Conservation (phyloP, 2,329 filamentous ascomycete genomes). For the Daldinia sp. region DNA sequence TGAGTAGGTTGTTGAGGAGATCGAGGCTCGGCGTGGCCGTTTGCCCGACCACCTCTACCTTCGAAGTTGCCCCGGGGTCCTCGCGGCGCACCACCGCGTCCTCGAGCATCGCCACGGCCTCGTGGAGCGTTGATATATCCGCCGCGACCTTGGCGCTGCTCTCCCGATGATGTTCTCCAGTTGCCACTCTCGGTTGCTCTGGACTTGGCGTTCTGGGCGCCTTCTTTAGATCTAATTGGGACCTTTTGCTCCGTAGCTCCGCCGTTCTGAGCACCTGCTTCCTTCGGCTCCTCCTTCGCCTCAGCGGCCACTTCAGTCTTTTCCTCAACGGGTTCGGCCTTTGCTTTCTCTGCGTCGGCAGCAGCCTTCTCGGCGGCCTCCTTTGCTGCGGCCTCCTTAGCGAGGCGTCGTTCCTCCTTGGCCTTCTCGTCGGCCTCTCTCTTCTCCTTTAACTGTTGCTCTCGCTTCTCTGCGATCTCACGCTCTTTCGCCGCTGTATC, state of each 20-base stretch:
- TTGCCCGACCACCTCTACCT: slow-evolving; percentile 57
- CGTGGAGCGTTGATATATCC: slow-evolving; percentile 47
- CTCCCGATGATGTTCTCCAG: slow-evolving; percentile 64
- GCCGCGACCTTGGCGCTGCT: slow-evolving; percentile 51
- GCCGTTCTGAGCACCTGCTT: slow-evolving; percentile 42
- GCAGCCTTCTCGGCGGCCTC: slow-evolving; percentile 36
- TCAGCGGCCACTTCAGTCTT: slow-evolving; percentile 49
- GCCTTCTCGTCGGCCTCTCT: slow-evolving; percentile 87
- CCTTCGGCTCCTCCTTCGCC: slow-evolving; percentile 42
- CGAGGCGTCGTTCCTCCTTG: slow-evolving; percentile 74
- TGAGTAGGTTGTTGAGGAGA: slow-evolving; percentile 50
- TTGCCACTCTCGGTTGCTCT: slow-evolving; percentile 66
- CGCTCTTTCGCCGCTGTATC: slow-evolving; percentile 90
- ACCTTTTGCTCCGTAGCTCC: slow-evolving; percentile 59
- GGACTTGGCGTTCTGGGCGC: slow-evolving; percentile 58
- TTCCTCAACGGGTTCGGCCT: slow-evolving; percentile 47
- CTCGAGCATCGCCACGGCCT: slow-evolving; percentile 47
- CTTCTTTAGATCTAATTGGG: slow-evolving; percentile 54
- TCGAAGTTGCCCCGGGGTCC: slow-evolving; percentile 56
- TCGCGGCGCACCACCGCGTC: slow-evolving; percentile 56
- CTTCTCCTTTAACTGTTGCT: slow-evolving; percentile 79
- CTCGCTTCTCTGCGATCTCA: slow-evolving; percentile 88
- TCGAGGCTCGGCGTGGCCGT: slow-evolving; percentile 52
- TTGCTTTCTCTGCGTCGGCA: slow-evolving; percentile 38
- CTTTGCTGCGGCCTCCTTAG: slow-evolving; percentile 58